These are phyloP conservation scores for Populus hybrid DNA, from an alignment of 441 rosid species.

Conservation along the genomic window DNA sequence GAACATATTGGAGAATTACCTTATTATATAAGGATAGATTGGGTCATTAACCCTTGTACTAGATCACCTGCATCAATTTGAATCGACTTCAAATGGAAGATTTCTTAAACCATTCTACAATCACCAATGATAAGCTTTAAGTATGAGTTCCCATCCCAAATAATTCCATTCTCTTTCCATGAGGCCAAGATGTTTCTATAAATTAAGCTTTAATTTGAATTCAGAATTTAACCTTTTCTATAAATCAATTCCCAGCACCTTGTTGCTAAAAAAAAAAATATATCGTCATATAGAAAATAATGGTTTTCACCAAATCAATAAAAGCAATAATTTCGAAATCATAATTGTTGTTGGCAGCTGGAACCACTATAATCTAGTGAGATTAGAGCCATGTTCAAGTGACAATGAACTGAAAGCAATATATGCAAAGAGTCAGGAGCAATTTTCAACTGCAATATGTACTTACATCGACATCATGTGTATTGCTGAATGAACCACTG, in stretches of 20 bases:
- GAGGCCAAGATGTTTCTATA: not conserved
- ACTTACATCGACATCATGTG: conserved; percentile 81
- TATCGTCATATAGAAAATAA: not conserved
- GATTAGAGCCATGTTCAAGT: not conserved
- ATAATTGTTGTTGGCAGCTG: not conserved
- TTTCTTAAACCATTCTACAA: not conserved
- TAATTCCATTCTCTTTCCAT: not conserved
- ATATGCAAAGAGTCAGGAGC: not conserved
- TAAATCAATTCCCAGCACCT: not conserved
- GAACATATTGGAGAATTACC: no score
- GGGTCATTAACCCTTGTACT: no score
- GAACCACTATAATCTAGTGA: not conserved
- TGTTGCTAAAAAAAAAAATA: not conserved
- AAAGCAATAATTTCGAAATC: not conserved
- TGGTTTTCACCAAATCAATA: not conserved
- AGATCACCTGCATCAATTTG: not conserved
- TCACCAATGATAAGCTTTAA: not conserved
- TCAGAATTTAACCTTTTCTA: not conserved
- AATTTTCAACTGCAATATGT: not conserved
- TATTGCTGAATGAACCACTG: conserved; percentile 63
- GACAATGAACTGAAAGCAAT: conserved; percentile 8
- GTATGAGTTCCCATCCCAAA: not conserved
- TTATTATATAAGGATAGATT: no score
- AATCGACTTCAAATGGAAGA: not conserved
- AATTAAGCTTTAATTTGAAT: no score